Conservation (phyloP, 495 filamentous ascomycete species). For the Chaetomium tenue region DNA sequence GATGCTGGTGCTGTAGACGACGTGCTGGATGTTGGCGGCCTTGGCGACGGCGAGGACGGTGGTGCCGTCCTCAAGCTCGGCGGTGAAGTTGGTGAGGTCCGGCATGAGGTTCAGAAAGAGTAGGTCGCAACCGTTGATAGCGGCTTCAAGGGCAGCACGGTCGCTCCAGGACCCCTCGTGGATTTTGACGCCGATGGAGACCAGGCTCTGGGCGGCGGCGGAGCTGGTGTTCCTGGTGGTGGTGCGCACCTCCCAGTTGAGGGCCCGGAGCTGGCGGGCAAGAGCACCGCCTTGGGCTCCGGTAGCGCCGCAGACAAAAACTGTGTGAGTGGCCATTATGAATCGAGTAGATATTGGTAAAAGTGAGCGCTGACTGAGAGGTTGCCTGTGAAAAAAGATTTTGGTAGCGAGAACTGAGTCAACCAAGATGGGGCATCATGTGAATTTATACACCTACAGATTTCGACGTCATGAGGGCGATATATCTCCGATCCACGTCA, state of each 20-base stretch:
- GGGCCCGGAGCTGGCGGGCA: slow-evolving; percentile 39
- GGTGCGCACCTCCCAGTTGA: slow-evolving; percentile 42
- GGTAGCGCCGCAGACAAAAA: slow-evolving; percentile 51
- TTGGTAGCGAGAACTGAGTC: neutral
- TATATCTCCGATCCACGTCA: neutral
- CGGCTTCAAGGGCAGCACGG: slow-evolving; percentile 35
- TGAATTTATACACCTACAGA: neutral
- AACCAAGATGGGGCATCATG: neutral
- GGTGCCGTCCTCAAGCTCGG: slow-evolving; percentile 42
- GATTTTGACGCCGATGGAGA: slow-evolving; percentile 41
- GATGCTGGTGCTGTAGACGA: slow-evolving; percentile 44
- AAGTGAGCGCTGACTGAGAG: neutral
- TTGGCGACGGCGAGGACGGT: slow-evolving; percentile 46
- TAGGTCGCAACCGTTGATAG: slow-evolving; percentile 42
- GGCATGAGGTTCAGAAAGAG: slow-evolving; percentile 52
- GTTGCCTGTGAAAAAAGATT: neutral
- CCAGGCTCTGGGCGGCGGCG: slow-evolving; percentile 37
- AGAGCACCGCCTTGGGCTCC: slow-evolving; percentile 51
- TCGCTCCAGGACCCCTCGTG: slow-evolving; percentile 46
- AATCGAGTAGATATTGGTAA: neutral
- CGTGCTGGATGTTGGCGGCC: slow-evolving; percentile 37
- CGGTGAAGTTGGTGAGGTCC: slow-evolving; percentile 25
- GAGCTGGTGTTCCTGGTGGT: slow-evolving; percentile 43
- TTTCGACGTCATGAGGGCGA: neutral
- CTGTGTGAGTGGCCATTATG: slow-evolving; percentile 15